Evolutionary conservation across 495 filamentous ascomycete species (phyloP).

Genomic region (Hypoxylon crocopeplum): DNA sequence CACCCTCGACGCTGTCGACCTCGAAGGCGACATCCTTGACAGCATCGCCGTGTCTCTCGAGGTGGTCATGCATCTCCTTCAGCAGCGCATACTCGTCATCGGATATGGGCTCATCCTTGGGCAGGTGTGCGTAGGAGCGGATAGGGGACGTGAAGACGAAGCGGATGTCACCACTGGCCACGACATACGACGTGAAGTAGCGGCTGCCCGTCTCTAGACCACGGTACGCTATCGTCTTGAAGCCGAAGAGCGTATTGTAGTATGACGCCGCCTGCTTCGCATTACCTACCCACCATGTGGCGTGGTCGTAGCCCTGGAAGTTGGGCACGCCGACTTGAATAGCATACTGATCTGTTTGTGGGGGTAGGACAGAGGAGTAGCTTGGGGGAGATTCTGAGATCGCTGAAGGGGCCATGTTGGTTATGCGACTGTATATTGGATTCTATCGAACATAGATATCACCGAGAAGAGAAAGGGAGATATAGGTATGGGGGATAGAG

Average conservation of each 20-base stretch:
- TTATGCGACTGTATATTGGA: background rate
- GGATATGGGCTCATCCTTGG: constrained; percentile 57
- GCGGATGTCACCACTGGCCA: constrained; percentile 75
- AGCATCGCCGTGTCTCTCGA: constrained; percentile 83
- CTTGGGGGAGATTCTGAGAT: constrained; percentile 61
- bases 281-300: constrained; percentile 95
- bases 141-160: constrained; percentile 88
- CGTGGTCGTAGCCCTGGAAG: constrained; percentile 85
- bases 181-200: constrained; percentile 76
- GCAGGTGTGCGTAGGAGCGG: constrained; percentile 62
- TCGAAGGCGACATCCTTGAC: constrained; percentile 93
- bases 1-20: constrained; percentile 80
- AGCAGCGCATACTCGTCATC: constrained; percentile 63
- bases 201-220: constrained; percentile 88
- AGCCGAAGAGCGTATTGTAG: constrained; percentile 85
- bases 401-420: constrained; percentile 74
- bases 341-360: constrained; percentile 49
- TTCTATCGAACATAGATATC: background rate
- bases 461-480: background rate
- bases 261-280: constrained; percentile 90
- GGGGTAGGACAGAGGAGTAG: constrained; percentile 47
- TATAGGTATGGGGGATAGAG: background rate
- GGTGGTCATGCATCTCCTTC: constrained; percentile 74
- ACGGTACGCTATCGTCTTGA: constrained; percentile 78
- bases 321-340: constrained; percentile 54